Conservation (phyloP, 2,329 filamentous ascomycete species). For the Fusarium nelsonii region DNA sequence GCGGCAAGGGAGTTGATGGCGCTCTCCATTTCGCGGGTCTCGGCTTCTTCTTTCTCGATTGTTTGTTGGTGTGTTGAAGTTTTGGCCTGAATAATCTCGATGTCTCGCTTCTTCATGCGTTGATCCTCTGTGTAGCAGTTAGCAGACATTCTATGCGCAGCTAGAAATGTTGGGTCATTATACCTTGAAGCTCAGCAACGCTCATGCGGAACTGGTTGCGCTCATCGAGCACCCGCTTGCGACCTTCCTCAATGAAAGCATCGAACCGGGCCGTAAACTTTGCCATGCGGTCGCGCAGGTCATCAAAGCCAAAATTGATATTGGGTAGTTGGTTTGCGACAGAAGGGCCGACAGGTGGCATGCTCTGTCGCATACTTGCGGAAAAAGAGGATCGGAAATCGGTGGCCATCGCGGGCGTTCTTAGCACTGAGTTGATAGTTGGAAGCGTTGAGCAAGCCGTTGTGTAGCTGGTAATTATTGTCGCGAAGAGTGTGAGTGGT, state of each 20-base stretch:
- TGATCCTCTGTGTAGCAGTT: slow-evolving; percentile 78
- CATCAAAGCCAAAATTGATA: slow-evolving; percentile 96
- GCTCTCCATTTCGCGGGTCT: slow-evolving; percentile 79
- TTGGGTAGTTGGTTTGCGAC: slow-evolving; percentile 84
- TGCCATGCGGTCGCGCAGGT: slow-evolving; percentile 93
- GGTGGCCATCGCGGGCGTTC: slow-evolving; percentile 61
- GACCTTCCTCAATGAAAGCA: slow-evolving; percentile 90
- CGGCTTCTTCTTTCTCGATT: slow-evolving; percentile 80
- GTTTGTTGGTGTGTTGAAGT: slow-evolving; percentile 77
- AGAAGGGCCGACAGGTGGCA: slow-evolving; percentile 70
- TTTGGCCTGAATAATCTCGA: slow-evolving; percentile 83
- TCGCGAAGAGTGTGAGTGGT: slow-evolving; percentile 5
- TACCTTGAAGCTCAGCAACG: slow-evolving; percentile 90
- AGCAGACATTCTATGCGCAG: background rate
- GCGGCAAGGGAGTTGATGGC: slow-evolving; percentile 69
- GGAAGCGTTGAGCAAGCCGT: background rate
- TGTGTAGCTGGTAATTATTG: background rate
- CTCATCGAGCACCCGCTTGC: slow-evolving; percentile 91
- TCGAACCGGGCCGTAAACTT: slow-evolving; percentile 93
- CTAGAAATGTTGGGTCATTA: slow-evolving; percentile 24
- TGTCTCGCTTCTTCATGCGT: slow-evolving; percentile 87
- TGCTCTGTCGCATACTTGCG: slow-evolving; percentile 70
- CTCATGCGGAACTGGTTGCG: slow-evolving; percentile 94
- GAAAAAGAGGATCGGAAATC: slow-evolving; percentile 78
- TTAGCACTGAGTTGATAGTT: background rate